These are phyloP conservation scores for Zalaria sp. DNA, from an alignment of 2,329 filamentous ascomycete genomes.

Conservation along the genomic window DNA sequence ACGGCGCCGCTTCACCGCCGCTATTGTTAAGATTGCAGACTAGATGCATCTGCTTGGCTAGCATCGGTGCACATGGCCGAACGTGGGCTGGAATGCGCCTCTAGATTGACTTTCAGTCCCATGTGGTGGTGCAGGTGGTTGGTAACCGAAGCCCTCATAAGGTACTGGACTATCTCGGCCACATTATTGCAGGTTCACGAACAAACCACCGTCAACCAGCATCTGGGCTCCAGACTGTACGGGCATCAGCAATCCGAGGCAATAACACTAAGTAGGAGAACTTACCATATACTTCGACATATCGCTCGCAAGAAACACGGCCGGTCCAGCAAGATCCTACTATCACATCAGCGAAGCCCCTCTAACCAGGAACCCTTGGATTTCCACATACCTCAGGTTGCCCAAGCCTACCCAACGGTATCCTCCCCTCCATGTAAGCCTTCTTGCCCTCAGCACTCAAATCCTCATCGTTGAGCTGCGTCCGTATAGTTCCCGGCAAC, in stretches of 20 bases:
- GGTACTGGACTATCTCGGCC: neutral
- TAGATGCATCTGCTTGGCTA: too few relatives aligned
- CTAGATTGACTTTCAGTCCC: too few relatives aligned
- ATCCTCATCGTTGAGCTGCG: slow-evolving; percentile 74
- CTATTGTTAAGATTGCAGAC: too few relatives aligned
- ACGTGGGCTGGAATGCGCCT: too few relatives aligned
- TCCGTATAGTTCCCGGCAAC: slow-evolving; percentile 69
- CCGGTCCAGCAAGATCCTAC: slow-evolving; percentile 66
- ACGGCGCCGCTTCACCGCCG: too few relatives aligned
- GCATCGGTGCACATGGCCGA: too few relatives aligned
- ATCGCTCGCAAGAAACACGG: slow-evolving; percentile 70
- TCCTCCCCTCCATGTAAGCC: slow-evolving; percentile 65
- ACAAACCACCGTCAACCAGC: slow-evolving; percentile 75
- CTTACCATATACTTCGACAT: slow-evolving; percentile 56
- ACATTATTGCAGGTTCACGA: slow-evolving; percentile 67
- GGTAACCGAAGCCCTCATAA: too few relatives aligned
- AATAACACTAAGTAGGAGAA: neutral
- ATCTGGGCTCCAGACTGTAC: slow-evolving; percentile 59
- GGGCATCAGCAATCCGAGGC: neutral
- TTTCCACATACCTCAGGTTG: slow-evolving; percentile 28
- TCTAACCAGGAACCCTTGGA: neutral
- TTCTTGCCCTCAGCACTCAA: slow-evolving; percentile 59
- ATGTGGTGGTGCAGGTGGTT: too few relatives aligned
- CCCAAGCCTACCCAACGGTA: slow-evolving; percentile 65
- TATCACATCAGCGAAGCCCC: neutral